These are phyloP conservation scores for Podospora pseudoanserina DNA, from an alignment of 495 filamentous ascomycete genomes.

Conservation along the genomic window DNA sequence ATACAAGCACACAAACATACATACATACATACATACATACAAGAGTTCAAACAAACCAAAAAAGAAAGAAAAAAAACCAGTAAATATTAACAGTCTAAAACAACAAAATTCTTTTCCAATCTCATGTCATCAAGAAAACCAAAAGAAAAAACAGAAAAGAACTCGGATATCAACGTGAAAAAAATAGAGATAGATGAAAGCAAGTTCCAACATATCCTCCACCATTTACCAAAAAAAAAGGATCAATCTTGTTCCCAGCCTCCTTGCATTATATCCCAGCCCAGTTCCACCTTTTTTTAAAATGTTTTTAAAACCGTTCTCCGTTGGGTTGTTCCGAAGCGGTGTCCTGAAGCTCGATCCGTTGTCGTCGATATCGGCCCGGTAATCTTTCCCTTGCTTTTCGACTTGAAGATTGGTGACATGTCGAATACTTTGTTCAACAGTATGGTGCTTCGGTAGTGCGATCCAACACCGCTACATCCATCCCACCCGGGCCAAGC, in stretches of 20 bases:
- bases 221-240: neutral
- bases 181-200: neutral
- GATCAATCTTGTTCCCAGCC: neutral
- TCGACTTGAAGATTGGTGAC: neutral
- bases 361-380: neutral
- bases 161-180: neutral
- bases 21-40: neutral
- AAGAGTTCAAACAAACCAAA: neutral
- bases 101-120: neutral
- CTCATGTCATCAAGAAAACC: conserved; percentile 18
- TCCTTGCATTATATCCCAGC: neutral
- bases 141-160: conserved; percentile 16
- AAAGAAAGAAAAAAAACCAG: neutral
- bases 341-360: neutral
- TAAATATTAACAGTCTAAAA: neutral
- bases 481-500: neutral
- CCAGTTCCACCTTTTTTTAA: neutral
- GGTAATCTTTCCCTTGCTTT: neutral
- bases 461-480: neutral
- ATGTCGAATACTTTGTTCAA: no score
- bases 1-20: neutral
- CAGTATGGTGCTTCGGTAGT: no score
- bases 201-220: neutral
- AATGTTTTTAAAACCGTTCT: neutral
- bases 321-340: neutral